Conservation (phyloP, 2,329 filamentous ascomycete genomes). For the Penicillium oxalicum region DNA sequence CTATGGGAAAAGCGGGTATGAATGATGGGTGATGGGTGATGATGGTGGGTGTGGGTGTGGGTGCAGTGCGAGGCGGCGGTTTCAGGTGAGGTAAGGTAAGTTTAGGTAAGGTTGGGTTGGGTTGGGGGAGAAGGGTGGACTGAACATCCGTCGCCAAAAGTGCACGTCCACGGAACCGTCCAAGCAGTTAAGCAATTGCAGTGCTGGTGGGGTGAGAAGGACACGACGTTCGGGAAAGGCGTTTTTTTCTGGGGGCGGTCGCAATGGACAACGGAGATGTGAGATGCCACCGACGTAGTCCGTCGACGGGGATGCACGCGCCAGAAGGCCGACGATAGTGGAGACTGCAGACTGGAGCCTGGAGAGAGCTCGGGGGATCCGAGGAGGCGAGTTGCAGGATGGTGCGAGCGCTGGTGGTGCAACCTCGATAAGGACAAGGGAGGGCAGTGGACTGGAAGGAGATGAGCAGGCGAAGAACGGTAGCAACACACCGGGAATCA, state of each 20-base stretch:
- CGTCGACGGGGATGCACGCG: background rate
- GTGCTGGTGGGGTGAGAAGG: conserved; percentile 10
- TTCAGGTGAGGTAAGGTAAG: too few species aligned
- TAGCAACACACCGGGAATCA: too few species aligned
- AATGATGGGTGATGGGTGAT: background rate
- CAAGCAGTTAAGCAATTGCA: background rate
- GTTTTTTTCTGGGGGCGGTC: conserved; percentile 6
- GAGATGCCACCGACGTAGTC: conserved; percentile 3
- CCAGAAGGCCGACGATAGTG: background rate
- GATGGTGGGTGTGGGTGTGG: background rate
- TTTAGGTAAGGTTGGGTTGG: background rate
- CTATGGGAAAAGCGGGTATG: conserved; percentile 8
- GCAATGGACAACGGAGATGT: conserved; percentile 1
- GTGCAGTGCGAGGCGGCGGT: too few species aligned
- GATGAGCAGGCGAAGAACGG: background rate
- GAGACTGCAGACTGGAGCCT: background rate
- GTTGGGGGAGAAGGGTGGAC: conserved; percentile 12
- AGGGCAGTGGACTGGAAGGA: background rate
- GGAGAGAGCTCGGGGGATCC: background rate
- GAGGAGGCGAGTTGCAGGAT: too few species aligned
- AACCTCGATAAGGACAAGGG: background rate
- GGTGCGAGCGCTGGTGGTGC: background rate
- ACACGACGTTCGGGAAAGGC: conserved; percentile 8
- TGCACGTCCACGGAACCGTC: too few species aligned
- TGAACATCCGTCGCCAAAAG: background rate